Conservation (phyloP, 805 yeast species). For the Saturnispora quitensis region DNA sequence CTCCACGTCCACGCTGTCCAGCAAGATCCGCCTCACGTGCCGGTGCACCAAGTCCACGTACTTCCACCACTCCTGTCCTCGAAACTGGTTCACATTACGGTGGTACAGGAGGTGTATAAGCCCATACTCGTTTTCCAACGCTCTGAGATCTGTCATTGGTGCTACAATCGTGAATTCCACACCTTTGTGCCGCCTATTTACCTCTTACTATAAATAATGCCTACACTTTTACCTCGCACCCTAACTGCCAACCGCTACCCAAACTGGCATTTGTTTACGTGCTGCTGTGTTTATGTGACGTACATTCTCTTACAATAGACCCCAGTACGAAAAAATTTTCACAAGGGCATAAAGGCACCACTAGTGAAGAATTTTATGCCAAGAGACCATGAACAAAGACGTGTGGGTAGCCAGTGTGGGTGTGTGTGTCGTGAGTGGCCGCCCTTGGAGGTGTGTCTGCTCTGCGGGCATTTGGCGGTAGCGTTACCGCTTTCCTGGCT, state of each 20-base stretch:
- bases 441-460: too few relatives aligned
- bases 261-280: not conserved
- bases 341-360: not conserved
- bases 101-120: constrained; percentile 57
- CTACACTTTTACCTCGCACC: not conserved
- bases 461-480: not conserved
- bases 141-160: not conserved
- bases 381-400: not conserved
- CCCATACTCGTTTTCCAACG: constrained; percentile 40
- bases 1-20: not conserved
- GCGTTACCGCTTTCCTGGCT: not conserved
- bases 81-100: constrained; percentile 70
- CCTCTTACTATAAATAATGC: not conserved
- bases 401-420: too few relatives aligned
- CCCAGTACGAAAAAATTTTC: not conserved
- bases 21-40: constrained; percentile 27
- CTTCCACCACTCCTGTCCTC: constrained; percentile 69
- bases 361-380: not conserved
- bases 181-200: not conserved
- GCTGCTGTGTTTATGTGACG: not conserved
- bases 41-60: constrained; percentile 57
- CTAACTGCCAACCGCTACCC: not conserved
- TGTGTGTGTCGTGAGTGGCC: too few relatives aligned
- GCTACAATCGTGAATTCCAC: not conserved
- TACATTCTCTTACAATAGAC: not conserved